Evolutionary conservation across 1,284 basidiomycete species (phyloP).

Genomic region (Bjerkandera adusta): DNA sequence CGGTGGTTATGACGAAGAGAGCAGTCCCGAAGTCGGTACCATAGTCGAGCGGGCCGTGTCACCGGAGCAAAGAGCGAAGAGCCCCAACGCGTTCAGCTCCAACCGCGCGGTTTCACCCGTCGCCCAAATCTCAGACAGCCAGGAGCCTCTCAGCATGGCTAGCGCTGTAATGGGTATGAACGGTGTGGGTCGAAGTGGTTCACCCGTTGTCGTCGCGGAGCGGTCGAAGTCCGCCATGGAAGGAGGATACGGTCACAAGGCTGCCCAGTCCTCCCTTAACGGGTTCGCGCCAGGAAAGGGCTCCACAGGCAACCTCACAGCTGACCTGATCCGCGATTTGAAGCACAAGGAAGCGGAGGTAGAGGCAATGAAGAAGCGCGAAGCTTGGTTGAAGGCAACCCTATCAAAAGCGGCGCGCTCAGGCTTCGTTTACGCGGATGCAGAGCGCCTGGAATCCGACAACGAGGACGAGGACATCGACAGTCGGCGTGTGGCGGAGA

Average conservation of each 20-base stretch:
- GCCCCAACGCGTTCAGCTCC: conserved; percentile 39
- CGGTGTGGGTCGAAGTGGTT: conserved; percentile 56
- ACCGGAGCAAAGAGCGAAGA: conserved; percentile 58
- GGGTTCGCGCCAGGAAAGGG: conserved; percentile 42
- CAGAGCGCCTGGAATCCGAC: conserved; percentile 39
- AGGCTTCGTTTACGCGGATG: conserved; percentile 73
- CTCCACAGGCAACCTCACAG: conserved; percentile 67
- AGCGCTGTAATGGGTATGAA: conserved; percentile 52
- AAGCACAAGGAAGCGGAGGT: conserved; percentile 82
- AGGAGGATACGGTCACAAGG: conserved; percentile 53
- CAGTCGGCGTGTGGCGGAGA: conserved; percentile 58
- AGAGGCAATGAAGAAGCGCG: conserved; percentile 74
- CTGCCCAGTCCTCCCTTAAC: conserved; percentile 55
- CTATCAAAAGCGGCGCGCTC: conserved; percentile 76
- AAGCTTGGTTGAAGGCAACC: conserved; percentile 86
- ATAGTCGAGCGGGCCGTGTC: conserved; percentile 51
- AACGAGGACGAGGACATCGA: conserved; percentile 33
- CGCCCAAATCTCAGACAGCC: conserved; percentile 30
- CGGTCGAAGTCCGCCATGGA: conserved; percentile 55
- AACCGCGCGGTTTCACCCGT: conserved; percentile 58
- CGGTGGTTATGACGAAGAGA: conserved; percentile 49
- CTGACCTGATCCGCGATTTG: conserved; percentile 75
- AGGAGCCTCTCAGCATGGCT: conserved; percentile 49
- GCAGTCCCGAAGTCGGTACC: conserved; percentile 44
- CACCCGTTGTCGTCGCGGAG: conserved; percentile 47